Evolutionary conservation across 495 filamentous ascomycete genomes (phyloP).

Genomic region (Penicilliopsis zonata): DNA sequence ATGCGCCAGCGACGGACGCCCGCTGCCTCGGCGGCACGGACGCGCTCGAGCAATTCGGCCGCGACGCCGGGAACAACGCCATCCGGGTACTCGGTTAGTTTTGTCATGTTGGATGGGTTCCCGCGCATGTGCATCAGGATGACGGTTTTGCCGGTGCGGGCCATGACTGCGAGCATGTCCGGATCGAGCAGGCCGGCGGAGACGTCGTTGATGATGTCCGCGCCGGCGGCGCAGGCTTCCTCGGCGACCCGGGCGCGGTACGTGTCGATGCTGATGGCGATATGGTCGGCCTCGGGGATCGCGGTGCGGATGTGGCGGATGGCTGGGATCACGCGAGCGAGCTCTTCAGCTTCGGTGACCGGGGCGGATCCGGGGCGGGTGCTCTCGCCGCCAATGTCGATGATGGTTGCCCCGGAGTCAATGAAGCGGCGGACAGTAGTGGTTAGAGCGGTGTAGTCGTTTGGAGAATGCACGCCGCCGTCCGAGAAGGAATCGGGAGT

Average conservation of each 20-base stretch:
- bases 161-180: constrained; percentile 73
- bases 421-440: constrained; percentile 47
- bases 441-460: constrained; percentile 25
- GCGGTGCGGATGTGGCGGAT: constrained; percentile 58
- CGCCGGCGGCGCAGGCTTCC: constrained; percentile 68
- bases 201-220: constrained; percentile 92
- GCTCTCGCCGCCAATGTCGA: constrained; percentile 90
- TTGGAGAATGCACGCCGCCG: constrained; percentile 51
- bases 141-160: constrained; percentile 65
- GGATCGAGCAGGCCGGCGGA: constrained; percentile 71
- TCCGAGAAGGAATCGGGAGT: constrained; percentile 98
- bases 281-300: constrained; percentile 43
- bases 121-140: constrained; percentile 96
- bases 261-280: constrained; percentile 80
- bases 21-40: constrained; percentile 66
- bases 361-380: constrained; percentile 63
- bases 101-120: constrained; percentile 70
- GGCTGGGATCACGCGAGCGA: constrained; percentile 63
- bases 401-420: constrained; percentile 59
- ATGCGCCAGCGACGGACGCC: constrained; percentile 89
- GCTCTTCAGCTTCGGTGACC: constrained; percentile 60
- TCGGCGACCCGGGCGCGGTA: constrained; percentile 81
- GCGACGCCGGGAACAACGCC: constrained; percentile 63
- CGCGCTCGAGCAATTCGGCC: constrained; percentile 54
- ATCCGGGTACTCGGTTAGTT: constrained; percentile 53